Percentiles rank a stretch among this genome's conserved stretches.
Evolutionary conservation across 164 flowering plant genomes (phyloP).

Genomic region (Amborella trichopoda): DNA sequence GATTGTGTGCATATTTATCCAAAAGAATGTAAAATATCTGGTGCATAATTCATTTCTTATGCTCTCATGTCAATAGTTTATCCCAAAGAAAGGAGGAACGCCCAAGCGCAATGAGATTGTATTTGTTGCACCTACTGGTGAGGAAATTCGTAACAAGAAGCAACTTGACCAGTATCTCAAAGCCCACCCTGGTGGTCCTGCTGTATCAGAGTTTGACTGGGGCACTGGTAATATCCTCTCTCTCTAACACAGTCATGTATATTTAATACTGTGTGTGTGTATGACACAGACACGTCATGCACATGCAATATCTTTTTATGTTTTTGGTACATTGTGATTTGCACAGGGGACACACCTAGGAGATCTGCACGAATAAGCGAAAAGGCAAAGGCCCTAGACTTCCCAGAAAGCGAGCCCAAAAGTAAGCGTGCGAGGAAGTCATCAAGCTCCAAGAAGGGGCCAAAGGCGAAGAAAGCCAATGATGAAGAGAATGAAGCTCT

Average conservation of each 20-base stretch:
- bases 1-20: no score
- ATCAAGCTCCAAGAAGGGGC: conserved; percentile 20
- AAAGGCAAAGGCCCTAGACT: conserved; percentile 27
- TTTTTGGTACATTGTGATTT: not conserved
- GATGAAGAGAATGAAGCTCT: not conserved
- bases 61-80: conserved; percentile 21
- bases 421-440: conserved; percentile 17
- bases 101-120: conserved; percentile 26
- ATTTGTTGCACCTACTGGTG: conserved; percentile 40
- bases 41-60: no score
- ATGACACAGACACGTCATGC: not conserved
- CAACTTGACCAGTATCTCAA: conserved; percentile 32
- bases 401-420: conserved; percentile 25
- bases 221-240: conserved; percentile 25
- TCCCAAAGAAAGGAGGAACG: conserved; percentile 26
- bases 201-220: conserved; percentile 41
- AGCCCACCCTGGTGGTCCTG: conserved; percentile 32
- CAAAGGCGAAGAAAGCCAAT: conserved; percentile 11
- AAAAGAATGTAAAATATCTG: no score
- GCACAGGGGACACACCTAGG: conserved; percentile 48
- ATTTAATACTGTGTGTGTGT: not conserved
- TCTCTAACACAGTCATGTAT: conserved; percentile 4
- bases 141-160: conserved; percentile 31
- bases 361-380: conserved; percentile 40
- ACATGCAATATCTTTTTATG: not conserved